Conservation (phyloP, 2,329 filamentous ascomycete species). For the Verruconis gallopava region DNA sequence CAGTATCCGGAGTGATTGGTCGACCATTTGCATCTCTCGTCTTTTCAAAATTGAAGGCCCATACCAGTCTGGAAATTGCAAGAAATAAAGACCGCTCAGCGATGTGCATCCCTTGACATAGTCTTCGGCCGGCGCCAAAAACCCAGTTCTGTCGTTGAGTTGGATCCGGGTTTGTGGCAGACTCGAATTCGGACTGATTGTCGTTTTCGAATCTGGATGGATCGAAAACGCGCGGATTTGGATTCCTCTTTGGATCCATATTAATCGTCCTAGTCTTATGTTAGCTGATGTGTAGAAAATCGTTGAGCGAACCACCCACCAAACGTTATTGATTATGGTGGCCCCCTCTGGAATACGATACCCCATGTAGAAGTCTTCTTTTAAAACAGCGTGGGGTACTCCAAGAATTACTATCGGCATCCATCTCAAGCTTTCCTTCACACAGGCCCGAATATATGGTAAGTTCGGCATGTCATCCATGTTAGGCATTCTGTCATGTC, state of each 20-base stretch:
- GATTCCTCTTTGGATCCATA: slow-evolving; percentile 24
- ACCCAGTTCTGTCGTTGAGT: slow-evolving; percentile 39
- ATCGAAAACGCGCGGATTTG: slow-evolving; percentile 25
- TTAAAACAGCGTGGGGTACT: slow-evolving; percentile 17
- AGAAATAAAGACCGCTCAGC: slow-evolving; percentile 39
- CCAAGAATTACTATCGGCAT: slow-evolving; percentile 18
- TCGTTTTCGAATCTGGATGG: slow-evolving; percentile 20
- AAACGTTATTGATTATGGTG: slow-evolving; percentile 23
- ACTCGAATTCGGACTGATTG: slow-evolving; percentile 20
- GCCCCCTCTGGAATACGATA: slow-evolving; percentile 26
- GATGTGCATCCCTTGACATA: slow-evolving; percentile 46
- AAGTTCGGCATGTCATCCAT: slow-evolving; percentile 17
- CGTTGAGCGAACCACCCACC: slow-evolving; percentile 14
- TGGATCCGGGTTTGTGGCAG: slow-evolving; percentile 23
- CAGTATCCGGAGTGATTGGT: not conserved
- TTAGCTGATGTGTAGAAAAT: not conserved
- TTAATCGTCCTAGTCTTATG: slow-evolving; percentile 20
- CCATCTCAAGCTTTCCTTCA: slow-evolving; percentile 22
- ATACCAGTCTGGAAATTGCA: slow-evolving; percentile 43
- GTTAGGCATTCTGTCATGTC: slow-evolving; percentile 19
- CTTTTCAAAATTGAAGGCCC: slow-evolving; percentile 41
- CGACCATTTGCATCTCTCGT: slow-evolving; percentile 28
- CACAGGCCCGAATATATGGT: slow-evolving; percentile 17
- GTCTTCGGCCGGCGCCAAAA: slow-evolving; percentile 43
- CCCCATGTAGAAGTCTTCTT: slow-evolving; percentile 21